Evolutionary conservation across 108 stramenopile species (phyloP), one percentile per base, ranked within the genome.

Genomic region (Fragilariopsis cylindrus): DNA sequence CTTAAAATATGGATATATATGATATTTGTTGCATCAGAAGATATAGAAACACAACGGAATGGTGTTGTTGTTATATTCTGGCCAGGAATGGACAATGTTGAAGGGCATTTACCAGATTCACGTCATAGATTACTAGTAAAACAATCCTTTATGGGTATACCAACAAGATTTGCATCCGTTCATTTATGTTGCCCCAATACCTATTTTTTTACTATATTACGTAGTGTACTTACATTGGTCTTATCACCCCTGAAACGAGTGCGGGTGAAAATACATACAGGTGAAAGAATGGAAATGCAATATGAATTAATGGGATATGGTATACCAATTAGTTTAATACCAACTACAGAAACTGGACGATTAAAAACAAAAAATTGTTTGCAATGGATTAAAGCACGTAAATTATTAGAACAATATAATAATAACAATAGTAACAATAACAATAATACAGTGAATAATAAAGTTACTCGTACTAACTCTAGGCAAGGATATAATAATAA

Each of bases 221-320:
- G 43, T n/a, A 44, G 43, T 3, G n/a, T 43, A 40, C 11, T 63
- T 30, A 13, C 62, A 4, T 1, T 43, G 11, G 7, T 52, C 12
- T 13, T 52, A 52, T 13, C 9, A 2, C 9, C 13, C 13, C 12
- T 13, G 13, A 52, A 52, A 52, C 60, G 60, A 9, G 60, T 60
- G 60, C 60, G 60, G 7, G 43, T 4, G 19, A 7, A 7, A 39
- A 3, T 46, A 21, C 30, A 49, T 18, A 63, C 48, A 48, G 67
- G 67, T 45, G 48, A 68, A 8, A 16, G 49, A 40, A 49, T 39
- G 9, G 48, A 68, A 68, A 3, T 68, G 6, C 48, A 39, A 48
- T 68, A 68, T 18, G 21, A 68, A 16, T 16, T 68, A 15, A 68
- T 68, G 67, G 67, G 67, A 3, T 68, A 68, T 68, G 67, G 67